Conservation (phyloP, 306 rosid species). For the Mimosa pudica region DNA sequence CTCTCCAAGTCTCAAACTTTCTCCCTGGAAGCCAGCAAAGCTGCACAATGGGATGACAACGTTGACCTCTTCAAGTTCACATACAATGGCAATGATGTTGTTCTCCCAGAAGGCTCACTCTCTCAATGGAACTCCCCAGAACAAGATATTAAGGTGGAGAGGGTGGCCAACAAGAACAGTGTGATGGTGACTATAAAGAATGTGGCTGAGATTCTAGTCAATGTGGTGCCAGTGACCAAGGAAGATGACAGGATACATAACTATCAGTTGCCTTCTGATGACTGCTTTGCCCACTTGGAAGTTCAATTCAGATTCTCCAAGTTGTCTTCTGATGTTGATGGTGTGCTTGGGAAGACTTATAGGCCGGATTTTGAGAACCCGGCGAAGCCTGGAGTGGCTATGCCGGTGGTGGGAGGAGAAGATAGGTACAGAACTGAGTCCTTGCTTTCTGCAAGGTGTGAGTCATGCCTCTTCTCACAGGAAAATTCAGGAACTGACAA, state of each 20-base stretch:
- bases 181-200: conserved; percentile 34
- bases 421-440: conserved; percentile 45
- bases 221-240: conserved; percentile 49
- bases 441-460: conserved; percentile 43
- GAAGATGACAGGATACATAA: conserved; percentile 54
- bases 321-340: conserved; percentile 45
- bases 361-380: conserved; percentile 46
- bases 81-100: conserved; percentile 31
- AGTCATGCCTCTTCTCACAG: conserved; percentile 38
- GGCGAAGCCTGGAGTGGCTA: conserved; percentile 53
- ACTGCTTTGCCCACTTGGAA: conserved; percentile 54
- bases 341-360: conserved; percentile 54
- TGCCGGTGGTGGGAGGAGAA: conserved; percentile 54
- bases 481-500: not conserved
- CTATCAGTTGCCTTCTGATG: conserved; percentile 43
- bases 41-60: conserved; percentile 34
- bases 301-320: conserved; percentile 48
- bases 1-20: conserved; percentile 37
- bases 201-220: conserved; percentile 48
- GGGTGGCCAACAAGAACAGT: conserved; percentile 43
- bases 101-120: conserved; percentile 34
- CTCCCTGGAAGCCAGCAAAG: conserved; percentile 44
- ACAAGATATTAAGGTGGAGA: conserved; percentile 38
- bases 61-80: conserved; percentile 43
- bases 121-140: conserved; percentile 39